Percentiles rank a stretch among this genome's conserved stretches.
These are phyloP conservation scores for Dioszegia aurantiaca DNA, from an alignment of 768 basidiomycete species.

Conservation along the genomic window DNA sequence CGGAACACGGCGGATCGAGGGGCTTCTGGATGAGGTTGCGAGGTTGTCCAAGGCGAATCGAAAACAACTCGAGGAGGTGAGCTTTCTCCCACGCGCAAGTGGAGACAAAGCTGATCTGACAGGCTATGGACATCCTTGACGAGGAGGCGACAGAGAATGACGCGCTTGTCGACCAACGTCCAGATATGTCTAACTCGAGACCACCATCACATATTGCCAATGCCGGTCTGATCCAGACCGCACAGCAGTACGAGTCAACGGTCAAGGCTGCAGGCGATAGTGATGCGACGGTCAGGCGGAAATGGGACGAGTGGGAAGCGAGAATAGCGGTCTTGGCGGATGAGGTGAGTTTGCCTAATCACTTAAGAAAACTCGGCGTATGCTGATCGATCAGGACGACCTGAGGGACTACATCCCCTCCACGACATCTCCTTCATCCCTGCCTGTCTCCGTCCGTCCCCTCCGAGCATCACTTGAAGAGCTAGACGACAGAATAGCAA, in stretches of 20 bases:
- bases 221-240: slow-evolving; percentile 66
- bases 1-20: slow-evolving; percentile 69
- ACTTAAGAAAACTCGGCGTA: no score
- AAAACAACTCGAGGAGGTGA: slow-evolving; percentile 71
- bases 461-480: slow-evolving; percentile 64
- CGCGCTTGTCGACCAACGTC: slow-evolving; percentile 50
- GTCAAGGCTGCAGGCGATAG: slow-evolving; percentile 69
- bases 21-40: slow-evolving; percentile 69
- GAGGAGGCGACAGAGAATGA: slow-evolving; percentile 61
- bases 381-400: slow-evolving; percentile 30
- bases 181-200: slow-evolving; percentile 53
- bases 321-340: slow-evolving; percentile 68
- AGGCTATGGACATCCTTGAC: slow-evolving; percentile 90
- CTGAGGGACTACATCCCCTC: slow-evolving; percentile 43
- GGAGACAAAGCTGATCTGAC: slow-evolving; percentile 1
- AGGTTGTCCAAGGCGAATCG: slow-evolving; percentile 64
- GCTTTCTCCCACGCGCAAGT: slow-evolving; percentile 17
- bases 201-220: slow-evolving; percentile 78
- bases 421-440: slow-evolving; percentile 48
- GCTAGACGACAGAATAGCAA: slow-evolving; percentile 67
- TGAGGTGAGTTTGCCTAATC: slow-evolving; percentile 57
- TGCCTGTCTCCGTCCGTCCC: slow-evolving; percentile 41
- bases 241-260: slow-evolving; percentile 68
- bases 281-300: slow-evolving; percentile 70
- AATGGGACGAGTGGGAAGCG: slow-evolving; percentile 86